Evolutionary conservation across 2,329 filamentous ascomycete genomes (phyloP), one percentile per base, ranked within the genome.

Genomic region (Penicillium sp.): DNA sequence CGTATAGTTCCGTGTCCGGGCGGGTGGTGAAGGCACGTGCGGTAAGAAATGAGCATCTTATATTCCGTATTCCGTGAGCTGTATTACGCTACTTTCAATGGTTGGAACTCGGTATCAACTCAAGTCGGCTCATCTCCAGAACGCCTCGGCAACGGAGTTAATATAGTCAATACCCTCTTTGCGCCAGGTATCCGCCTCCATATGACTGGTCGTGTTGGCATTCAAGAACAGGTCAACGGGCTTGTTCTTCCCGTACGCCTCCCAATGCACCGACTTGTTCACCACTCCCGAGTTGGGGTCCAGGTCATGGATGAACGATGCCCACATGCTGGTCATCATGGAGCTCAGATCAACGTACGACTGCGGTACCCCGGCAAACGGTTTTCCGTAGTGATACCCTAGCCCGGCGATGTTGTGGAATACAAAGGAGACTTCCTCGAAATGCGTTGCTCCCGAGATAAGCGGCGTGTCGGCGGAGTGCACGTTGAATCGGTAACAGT

Each of bases 401-500:
- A 68, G 52, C 1, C 79, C 81, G 4, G 71, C 54, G 6, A 74
- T 64, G 55, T 84, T 83, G 56, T 80, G 63, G 45, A 84, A 79
- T 6, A 83, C 79, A 54, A 81, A 81, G 0, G 75, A 71, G 0
- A 82, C 76, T 62, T 82, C 79, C 50, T 77, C 74, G 63, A 84
- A 85, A 63, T 85, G 83, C 0, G 76, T 76, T 0, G 76, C 78
- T 0, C 78, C 79, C 1, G 69, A 63, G 1, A 70, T 66, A 10
- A 71, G 68, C 0, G 73, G 66, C 1, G 76, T 58, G 9, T 80
- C 78, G 3, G 75, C 72, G 0, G 77, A 43, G 25, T 55, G 65
- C 8, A 81, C 81, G 62, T 86, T 82, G 74, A 86, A 87, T 42
- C 81, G 78, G 69, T 85, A 87, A 61, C 78, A 81, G 71, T 83